These are phyloP conservation scores for Dictyostelium purpureum DNA, from an alignment of 78 protist species.

Conservation along the genomic window DNA sequence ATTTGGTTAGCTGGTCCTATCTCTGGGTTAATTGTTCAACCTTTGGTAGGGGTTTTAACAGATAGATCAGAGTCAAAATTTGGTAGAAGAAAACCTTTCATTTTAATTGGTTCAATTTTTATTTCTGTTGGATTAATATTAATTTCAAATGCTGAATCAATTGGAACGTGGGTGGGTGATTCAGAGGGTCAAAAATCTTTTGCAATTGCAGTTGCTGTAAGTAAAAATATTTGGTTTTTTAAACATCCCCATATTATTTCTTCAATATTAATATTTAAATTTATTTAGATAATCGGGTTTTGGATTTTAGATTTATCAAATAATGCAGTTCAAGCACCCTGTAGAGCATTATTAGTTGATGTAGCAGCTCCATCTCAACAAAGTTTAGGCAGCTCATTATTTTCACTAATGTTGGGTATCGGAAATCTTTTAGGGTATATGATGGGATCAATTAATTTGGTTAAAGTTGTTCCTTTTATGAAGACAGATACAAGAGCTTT, in stretches of 20 bases:
- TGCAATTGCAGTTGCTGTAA: slow-evolving; percentile 34
- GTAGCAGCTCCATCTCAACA: slow-evolving; percentile 81
- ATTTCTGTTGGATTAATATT: slow-evolving; percentile 68
- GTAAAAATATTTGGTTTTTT: not conserved
- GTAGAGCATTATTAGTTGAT: slow-evolving; percentile 80
- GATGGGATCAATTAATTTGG: slow-evolving; percentile 42
- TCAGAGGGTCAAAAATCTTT: not conserved
- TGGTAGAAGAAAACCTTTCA: slow-evolving; percentile 85
- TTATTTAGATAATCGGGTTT: slow-evolving; percentile 75
- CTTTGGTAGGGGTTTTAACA: slow-evolving; percentile 79
- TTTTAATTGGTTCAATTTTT: slow-evolving; percentile 69
- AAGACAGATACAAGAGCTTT: slow-evolving; percentile 42
- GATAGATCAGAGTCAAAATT: slow-evolving; percentile 66
- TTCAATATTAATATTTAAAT: not conserved
- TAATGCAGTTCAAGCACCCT: slow-evolving; percentile 83
- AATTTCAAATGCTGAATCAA: slow-evolving; percentile 74
- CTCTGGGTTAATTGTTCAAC: slow-evolving; percentile 84
- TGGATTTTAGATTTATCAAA: slow-evolving; percentile 85
- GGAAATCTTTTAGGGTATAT: slow-evolving; percentile 81
- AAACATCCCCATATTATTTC: too few species aligned
- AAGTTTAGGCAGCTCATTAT: slow-evolving; percentile 68
- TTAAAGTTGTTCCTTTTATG: slow-evolving; percentile 55
- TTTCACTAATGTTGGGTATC: slow-evolving; percentile 71
- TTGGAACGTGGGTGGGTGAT: slow-evolving; percentile 75
- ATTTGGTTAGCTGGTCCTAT: slow-evolving; percentile 85